Conservation (phyloP, 441 rosid genomes). For the Croton setiger region DNA sequence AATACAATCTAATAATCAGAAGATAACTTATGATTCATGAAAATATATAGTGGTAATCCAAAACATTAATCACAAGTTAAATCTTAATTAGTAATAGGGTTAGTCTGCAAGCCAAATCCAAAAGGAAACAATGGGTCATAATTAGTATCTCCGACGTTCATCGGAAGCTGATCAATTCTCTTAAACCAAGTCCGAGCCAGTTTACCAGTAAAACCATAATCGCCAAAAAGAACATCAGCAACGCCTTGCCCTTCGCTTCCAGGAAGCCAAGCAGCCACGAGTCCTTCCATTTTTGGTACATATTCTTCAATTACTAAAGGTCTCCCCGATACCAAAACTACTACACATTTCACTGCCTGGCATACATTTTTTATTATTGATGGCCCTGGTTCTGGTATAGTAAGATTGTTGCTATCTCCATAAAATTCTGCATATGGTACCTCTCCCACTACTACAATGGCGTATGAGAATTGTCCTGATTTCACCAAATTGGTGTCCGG, state of each 20-base stretch:
- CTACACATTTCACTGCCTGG: constrained; percentile 30
- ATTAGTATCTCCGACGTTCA: neutral
- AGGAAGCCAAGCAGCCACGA: constrained; percentile 85
- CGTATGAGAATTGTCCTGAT: too few species aligned
- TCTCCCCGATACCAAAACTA: constrained; percentile 46
- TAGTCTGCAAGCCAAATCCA: constrained; percentile 2
- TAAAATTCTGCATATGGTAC: too few species aligned
- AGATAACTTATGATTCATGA: too few species aligned
- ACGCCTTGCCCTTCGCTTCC: constrained; percentile 85
- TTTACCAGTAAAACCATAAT: constrained; percentile 70
- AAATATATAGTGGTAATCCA: too few species aligned
- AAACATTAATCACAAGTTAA: too few species aligned
- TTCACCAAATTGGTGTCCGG: too few species aligned
- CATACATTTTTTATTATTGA: too few species aligned
- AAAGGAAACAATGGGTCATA: constrained; percentile 11
- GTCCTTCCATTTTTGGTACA: constrained; percentile 34
- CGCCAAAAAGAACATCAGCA: constrained; percentile 77
- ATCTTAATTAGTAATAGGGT: too few species aligned
- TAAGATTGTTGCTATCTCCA: too few species aligned
- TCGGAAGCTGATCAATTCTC: constrained; percentile 61
- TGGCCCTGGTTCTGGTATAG: too few species aligned
- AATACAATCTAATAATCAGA: too few species aligned
- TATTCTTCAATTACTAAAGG: constrained; percentile 50
- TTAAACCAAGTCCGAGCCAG: constrained; percentile 81
- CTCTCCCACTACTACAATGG: too few species aligned